Base-by-base conservation (phyloP, 1,284 basidiomycete genomes). In the Leccinum pachyderme region DNA sequence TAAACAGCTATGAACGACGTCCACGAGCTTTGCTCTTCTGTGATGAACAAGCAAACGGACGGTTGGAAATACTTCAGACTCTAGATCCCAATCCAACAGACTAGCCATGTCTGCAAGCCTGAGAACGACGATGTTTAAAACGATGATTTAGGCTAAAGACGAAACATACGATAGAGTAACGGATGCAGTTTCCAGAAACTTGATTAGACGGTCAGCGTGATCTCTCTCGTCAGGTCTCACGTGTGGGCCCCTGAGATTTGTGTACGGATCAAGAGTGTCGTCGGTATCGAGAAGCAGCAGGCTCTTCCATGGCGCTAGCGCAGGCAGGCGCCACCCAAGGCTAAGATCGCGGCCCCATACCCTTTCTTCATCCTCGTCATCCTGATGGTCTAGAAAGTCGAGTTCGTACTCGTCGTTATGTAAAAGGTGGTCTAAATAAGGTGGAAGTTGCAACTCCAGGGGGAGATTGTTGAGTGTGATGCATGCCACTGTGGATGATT, bases 291-390 rank as follows among this genome's bases (percentile, higher is more conserved):
- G 71, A 24, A 94, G 78, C 5, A 98, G 73, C 18, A 98, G 71
- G 29, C 92, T 91, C 70, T 96, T 95, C 95, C 95, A 98, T 4
- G 95, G 95, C n/a, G 86, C 80, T 9, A 98, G 76, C 9, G 81
- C 75, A 6, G 89, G 88, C 1, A 91, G 74, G 41, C 80, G 77
- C 85, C 87, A 89, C 1, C 87, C 87, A 57, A 83, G 76, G 61
- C 73, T 78, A 72, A 89, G 77, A 49, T 87, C 85, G 27, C 76
- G 76, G n/a, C 84, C 86, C 89, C 89, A 89, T 5, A 76, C 71
- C 51, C 78, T 81, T 35, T 77, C 75, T 46, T 79, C 81, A 1
- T 82, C 81, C 18, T 79, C 74, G 31, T 84, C 84, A 41, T 81
- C 81, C 24, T 73, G 73, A 31, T 68, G 66, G 28, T 77, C 74